Evolutionary conservation across 148 eudicot species (phyloP).

Genomic region (Cornus suecica): DNA sequence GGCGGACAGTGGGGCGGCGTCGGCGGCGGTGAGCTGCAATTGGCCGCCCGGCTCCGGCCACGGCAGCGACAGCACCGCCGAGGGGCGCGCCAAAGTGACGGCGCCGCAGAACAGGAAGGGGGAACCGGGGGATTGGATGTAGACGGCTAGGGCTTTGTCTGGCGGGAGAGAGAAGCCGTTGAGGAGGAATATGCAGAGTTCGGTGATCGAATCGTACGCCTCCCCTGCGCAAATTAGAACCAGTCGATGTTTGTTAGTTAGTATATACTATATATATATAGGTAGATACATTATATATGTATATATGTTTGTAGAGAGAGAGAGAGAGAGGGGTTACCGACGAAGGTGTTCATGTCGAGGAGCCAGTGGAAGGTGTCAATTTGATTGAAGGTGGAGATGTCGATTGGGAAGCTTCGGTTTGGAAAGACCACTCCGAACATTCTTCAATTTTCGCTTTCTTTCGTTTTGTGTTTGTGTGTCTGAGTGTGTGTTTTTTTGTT

Average conservation of each 20-base stretch:
- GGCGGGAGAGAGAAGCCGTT: constrained; percentile 80
- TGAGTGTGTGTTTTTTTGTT: not conserved
- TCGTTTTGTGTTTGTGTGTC: not conserved
- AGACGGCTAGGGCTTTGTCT: constrained; percentile 90
- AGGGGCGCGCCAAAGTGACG: constrained; percentile 79
- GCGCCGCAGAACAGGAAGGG: constrained; percentile 89
- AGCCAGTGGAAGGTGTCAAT: constrained; percentile 91
- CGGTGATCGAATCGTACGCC: constrained; percentile 68
- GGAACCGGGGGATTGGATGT: constrained; percentile 91
- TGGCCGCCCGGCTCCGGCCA: constrained; percentile 82
- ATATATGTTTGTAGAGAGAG: not conserved
- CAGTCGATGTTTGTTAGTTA: not conserved
- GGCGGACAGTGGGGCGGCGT: constrained; percentile 59
- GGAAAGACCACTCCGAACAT: constrained; percentile 98
- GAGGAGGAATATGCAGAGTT: constrained; percentile 82
- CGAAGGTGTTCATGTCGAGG: constrained; percentile 92
- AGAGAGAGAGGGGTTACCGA: constrained; percentile 33
- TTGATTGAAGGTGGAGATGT: constrained; percentile 83
- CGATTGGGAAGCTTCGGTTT: constrained; percentile 87
- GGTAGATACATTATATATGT: too few relatives aligned
- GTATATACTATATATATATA: too few relatives aligned
- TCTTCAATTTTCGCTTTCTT: not conserved
- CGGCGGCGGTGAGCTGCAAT: constrained; percentile 59
- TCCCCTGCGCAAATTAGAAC: constrained; percentile 38
- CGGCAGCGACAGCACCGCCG: constrained; percentile 73